These are phyloP conservation scores for Bisporella sp. DNA, from an alignment of 2,329 filamentous ascomycete species.

Conservation along the genomic window DNA sequence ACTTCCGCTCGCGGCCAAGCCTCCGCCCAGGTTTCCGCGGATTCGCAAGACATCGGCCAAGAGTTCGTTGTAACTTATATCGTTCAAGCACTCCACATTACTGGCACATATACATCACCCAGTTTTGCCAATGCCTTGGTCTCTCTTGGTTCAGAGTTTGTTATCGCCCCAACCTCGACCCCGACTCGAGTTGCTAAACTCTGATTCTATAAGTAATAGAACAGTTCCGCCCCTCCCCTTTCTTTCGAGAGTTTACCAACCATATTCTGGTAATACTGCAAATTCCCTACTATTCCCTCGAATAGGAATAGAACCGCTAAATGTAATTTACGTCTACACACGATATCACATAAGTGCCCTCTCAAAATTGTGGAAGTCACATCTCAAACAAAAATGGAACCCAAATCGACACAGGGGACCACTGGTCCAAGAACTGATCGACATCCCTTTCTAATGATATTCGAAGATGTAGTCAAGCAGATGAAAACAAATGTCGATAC, in stretches of 20 bases:
- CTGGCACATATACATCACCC: neutral
- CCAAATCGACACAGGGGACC: constrained; percentile 14
- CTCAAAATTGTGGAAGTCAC: neutral
- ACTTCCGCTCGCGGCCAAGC: neutral
- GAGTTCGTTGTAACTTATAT: neutral
- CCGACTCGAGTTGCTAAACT: neutral
- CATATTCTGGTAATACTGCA: neutral
- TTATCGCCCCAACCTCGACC: neutral
- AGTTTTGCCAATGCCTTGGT: neutral
- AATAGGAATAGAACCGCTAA: constrained; percentile 21
- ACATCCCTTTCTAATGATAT: constrained; percentile 54
- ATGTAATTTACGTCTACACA: neutral
- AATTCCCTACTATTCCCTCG: constrained; percentile 26
- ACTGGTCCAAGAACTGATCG: constrained; percentile 21
- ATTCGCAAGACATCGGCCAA: neutral
- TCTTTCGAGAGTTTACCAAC: neutral
- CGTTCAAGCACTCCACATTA: neutral
- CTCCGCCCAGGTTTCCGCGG: neutral
- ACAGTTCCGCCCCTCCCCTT: neutral
- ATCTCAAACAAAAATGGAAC: neutral
- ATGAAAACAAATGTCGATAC: constrained; percentile 59
- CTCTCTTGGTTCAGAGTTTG: neutral
- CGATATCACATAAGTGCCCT: neutral
- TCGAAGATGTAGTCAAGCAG: constrained; percentile 54
- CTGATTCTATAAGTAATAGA: neutral